These are phyloP conservation scores for Phyllosticta capitalensis DNA, from an alignment of 2,329 filamentous ascomycete genomes.

Conservation along the genomic window DNA sequence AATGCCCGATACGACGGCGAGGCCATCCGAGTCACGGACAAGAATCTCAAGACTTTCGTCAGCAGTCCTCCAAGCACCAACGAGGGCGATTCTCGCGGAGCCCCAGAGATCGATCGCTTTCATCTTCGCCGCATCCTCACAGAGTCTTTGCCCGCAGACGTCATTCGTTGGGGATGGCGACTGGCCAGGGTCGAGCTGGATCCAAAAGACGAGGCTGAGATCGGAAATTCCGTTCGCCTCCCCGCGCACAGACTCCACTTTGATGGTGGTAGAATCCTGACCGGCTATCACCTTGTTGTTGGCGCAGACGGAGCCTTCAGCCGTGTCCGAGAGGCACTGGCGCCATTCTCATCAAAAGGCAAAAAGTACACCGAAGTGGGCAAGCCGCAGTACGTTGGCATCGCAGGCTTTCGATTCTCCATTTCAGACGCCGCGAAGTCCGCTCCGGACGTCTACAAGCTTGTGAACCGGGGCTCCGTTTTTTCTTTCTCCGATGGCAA, in stretches of 20 bases:
- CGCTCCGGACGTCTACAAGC: constrained; percentile 21
- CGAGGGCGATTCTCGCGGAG: neutral
- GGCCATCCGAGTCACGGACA: constrained; percentile 33
- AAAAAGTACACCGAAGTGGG: constrained; percentile 4
- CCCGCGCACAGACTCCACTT: constrained; percentile 17
- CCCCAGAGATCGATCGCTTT: constrained; percentile 20
- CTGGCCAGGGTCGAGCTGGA: constrained; percentile 7
- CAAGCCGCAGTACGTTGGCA: constrained; percentile 28
- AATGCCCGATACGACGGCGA: constrained; percentile 34
- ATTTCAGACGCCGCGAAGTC: constrained; percentile 20
- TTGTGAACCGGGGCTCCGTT: constrained; percentile 27
- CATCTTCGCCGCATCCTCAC: constrained; percentile 18
- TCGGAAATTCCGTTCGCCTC: constrained; percentile 8
- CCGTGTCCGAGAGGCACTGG: constrained; percentile 27
- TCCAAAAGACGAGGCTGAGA: neutral
- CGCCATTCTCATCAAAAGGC: constrained; percentile 1
- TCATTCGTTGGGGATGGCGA: constrained; percentile 19
- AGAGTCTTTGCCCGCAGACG: constrained; percentile 17
- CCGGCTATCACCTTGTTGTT: constrained; percentile 33
- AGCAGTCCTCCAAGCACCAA: neutral
- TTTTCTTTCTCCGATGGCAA: constrained; percentile 23
- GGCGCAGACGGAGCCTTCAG: constrained; percentile 38
- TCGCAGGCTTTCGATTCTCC: constrained; percentile 23
- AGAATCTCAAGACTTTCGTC: constrained; percentile 20
- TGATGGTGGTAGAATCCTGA: constrained; percentile 18